Evolutionary conservation across 2,329 filamentous ascomycete genomes (phyloP).

Genomic region (Diaporthe batatas): DNA sequence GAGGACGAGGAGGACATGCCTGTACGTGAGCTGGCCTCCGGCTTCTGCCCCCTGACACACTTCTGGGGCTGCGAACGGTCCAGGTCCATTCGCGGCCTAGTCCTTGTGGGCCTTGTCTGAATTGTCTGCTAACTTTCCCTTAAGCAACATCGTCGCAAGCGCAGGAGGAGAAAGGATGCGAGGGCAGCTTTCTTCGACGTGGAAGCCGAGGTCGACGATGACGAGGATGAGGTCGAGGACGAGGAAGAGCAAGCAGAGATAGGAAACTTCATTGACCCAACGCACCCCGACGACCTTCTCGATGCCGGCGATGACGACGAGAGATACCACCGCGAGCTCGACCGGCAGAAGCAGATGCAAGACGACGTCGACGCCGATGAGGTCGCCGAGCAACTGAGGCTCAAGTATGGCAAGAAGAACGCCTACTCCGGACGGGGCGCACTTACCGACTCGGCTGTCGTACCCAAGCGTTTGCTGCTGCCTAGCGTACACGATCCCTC

Average conservation of each 20-base stretch:
- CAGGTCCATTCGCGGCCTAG: no score
- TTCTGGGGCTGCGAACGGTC: not conserved
- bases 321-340: conserved; percentile 91
- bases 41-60: not conserved
- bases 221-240: conserved; percentile 88
- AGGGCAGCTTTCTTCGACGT: conserved; percentile 95
- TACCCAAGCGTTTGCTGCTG: conserved; percentile 87
- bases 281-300: conserved; percentile 89
- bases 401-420: conserved; percentile 85
- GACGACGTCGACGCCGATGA: conserved; percentile 93
- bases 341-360: conserved; percentile 89
- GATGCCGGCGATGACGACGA: conserved; percentile 88
- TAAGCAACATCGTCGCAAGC: conserved; percentile 82
- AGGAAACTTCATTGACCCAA: conserved; percentile 88
- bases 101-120: not conserved
- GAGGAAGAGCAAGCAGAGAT: conserved; percentile 89
- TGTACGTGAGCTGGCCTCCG: conserved; percentile 27
- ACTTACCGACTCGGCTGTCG: conserved; percentile 78
- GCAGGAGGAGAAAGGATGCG: conserved; percentile 73
- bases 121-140: not conserved
- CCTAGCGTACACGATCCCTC: conserved; percentile 95
- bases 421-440: conserved; percentile 60
- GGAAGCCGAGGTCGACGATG: conserved; percentile 97
- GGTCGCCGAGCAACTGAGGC: conserved; percentile 86
- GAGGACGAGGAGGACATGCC: conserved; percentile 44